These are phyloP conservation scores for Calonectria pseudoturangicola DNA, from an alignment of 2,329 filamentous ascomycete genomes.

Conservation along the genomic window DNA sequence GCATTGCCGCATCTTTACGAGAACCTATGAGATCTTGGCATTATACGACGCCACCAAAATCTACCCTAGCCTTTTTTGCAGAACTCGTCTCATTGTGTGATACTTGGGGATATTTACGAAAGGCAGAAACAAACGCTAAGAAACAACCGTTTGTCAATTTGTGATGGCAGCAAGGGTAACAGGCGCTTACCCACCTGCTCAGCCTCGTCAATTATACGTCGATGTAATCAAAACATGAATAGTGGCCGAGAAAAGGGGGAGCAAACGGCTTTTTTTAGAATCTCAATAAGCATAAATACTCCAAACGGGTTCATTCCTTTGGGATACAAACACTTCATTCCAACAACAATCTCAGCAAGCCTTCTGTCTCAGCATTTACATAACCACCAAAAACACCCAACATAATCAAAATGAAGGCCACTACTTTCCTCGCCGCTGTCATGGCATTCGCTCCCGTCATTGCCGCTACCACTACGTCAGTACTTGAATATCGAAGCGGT, in stretches of 20 bases:
- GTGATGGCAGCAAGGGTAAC: not conserved
- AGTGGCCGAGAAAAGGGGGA: not conserved
- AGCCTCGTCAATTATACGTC: slow-evolving; percentile 8
- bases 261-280: not conserved
- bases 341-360: not conserved
- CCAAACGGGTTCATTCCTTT: not conserved
- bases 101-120: not conserved
- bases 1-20: slow-evolving; percentile 8
- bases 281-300: not conserved
- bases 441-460: not conserved
- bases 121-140: not conserved
- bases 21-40: not conserved
- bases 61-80: not conserved
- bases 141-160: not conserved
- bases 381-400: not conserved
- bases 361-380: not conserved
- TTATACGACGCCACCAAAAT: not conserved
- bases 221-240: not conserved
- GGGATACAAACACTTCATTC: not conserved
- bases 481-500: not conserved
- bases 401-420: slow-evolving; percentile 22
- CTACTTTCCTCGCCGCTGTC: not conserved
- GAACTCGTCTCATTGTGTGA: not conserved
- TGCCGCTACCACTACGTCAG: slow-evolving; percentile 6
- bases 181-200: not conserved